These are phyloP conservation scores for Tolypocladium pustulatum DNA, from an alignment of 2,329 filamentous ascomycete genomes.

Conservation along the genomic window DNA sequence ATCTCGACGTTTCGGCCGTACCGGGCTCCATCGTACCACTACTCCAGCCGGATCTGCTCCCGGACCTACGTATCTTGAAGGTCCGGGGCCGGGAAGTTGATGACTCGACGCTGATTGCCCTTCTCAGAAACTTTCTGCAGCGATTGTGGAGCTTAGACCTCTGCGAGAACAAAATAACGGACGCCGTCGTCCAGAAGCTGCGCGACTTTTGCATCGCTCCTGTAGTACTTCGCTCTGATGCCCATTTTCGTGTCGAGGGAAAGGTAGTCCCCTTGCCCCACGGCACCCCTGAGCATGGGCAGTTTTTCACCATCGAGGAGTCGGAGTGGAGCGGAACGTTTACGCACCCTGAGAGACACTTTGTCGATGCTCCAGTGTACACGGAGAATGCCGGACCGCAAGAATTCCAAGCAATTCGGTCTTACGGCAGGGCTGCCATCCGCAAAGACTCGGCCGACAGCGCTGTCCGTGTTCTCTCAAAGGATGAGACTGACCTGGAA, in stretches of 20 bases:
- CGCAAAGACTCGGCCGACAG: slow-evolving; percentile 18
- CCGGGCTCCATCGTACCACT: slow-evolving; percentile 32
- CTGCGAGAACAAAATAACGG: slow-evolving; percentile 39
- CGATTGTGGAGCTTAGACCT: slow-evolving; percentile 50
- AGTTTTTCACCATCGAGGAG: slow-evolving; percentile 35
- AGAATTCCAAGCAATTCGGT: slow-evolving; percentile 13
- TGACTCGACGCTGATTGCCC: slow-evolving; percentile 20
- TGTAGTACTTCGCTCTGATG: slow-evolving; percentile 21
- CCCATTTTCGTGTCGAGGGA: slow-evolving; percentile 35
- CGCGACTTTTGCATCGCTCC: slow-evolving; percentile 20
- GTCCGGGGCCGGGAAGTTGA: slow-evolving; percentile 35
- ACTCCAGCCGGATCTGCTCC: slow-evolving; percentile 24
- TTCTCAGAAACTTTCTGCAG: slow-evolving; percentile 19
- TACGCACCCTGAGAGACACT: slow-evolving; percentile 34
- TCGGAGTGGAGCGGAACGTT: slow-evolving; percentile 33
- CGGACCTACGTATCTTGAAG: slow-evolving; percentile 42
- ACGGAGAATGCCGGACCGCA: slow-evolving; percentile 6
- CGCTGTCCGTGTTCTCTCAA: slow-evolving; percentile 11
- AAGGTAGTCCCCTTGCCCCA: slow-evolving; percentile 18
- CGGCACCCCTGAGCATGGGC: slow-evolving; percentile 25
- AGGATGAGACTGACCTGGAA: slow-evolving; percentile 6
- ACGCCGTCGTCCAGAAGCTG: slow-evolving; percentile 25
- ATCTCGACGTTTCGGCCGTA: slow-evolving; percentile 41
- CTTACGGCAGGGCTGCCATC: slow-evolving; percentile 13
- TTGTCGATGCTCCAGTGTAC: slow-evolving; percentile 35